Percentiles rank a stretch among this genome's conserved stretches.
Conservation (phyloP, 192 early-diverging fungal species). For the Coemansia sp. region DNA sequence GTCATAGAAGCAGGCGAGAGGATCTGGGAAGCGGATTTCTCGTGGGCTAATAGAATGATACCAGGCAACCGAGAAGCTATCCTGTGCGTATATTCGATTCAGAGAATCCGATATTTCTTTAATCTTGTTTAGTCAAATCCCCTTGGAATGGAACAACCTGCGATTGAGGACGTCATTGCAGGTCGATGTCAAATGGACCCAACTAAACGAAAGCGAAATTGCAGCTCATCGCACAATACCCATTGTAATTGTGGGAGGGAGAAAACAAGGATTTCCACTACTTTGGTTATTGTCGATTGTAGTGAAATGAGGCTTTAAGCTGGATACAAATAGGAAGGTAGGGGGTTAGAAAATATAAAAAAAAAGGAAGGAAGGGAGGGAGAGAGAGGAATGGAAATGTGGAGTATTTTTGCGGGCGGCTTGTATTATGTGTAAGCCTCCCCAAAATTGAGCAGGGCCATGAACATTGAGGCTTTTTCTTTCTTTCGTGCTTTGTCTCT, state of each 20-base stretch:
- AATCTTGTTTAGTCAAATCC: too few species aligned
- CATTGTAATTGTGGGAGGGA: too few species aligned
- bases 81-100: too few species aligned
- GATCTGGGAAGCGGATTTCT: conserved; percentile 1
- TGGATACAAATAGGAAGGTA: conserved; percentile 1
- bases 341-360: background rate
- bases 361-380: background rate
- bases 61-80: background rate
- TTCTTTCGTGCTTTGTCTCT: background rate
- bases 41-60: background rate
- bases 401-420: background rate
- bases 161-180: too few species aligned
- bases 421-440: background rate
- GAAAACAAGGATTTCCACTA: background rate
- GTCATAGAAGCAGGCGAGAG: background rate
- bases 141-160: too few species aligned
- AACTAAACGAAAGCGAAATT: background rate
- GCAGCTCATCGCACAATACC: background rate
- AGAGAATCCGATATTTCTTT: too few species aligned
- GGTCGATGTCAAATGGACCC: too few species aligned
- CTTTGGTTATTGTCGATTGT: conserved; percentile 2
- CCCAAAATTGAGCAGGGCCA: background rate
- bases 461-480: background rate
- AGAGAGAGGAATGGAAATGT: background rate
- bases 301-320: background rate